Base-by-base conservation (phyloP, 225 moss, liverwort and hornwort species). In the Polytrichum formosum region DNA sequence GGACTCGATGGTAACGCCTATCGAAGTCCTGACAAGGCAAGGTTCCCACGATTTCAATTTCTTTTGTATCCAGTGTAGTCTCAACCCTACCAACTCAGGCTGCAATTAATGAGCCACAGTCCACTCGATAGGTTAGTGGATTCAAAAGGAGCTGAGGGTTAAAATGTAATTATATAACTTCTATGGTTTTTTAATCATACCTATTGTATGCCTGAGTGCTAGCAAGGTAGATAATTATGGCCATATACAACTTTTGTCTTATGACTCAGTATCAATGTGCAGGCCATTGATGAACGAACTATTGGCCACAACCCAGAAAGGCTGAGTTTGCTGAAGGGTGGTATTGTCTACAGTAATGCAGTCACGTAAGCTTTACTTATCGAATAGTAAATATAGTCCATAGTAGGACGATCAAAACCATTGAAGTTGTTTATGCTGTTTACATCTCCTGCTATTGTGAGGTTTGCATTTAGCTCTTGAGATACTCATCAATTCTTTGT, bases 341-440 rank as follows among this genome's bases (percentile, higher is more conserved):
- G 77, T 22, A 80, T 84, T 65, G 84, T 84, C 61, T 84, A 80
- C 74, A 84, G 84, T 72, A 84, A 84, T 74, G 84, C 84, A 77
- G 80, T 84, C 53, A 84, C 84, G 84, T 80, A 75, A 71, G 83
- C 29, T 67, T 46, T 13, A 9, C 35, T 33, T 35, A 46, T 46
- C 4, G 28, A 16, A 46, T 46, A 13, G 16, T 37, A 37, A 2
- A 37, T 37, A 37, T 37, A 37, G 37, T 13, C 13, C 10, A 37
- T 13, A 13, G 13, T 16, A 46, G 46, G 13, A 46, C 16, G 10
- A 46, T 46, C 16, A 46, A 46, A 46, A 46, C 46, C 46, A 46
- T 46, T 46, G 46, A 46, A 46, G 46, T 46, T 46, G 13, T 46
- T 13, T 13, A 46, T 46, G 3, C 46, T 16, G 46, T 16, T 16